These are phyloP conservation scores for Mercurialis annua DNA, from an alignment of 345 rosid genomes.

Conservation along the genomic window DNA sequence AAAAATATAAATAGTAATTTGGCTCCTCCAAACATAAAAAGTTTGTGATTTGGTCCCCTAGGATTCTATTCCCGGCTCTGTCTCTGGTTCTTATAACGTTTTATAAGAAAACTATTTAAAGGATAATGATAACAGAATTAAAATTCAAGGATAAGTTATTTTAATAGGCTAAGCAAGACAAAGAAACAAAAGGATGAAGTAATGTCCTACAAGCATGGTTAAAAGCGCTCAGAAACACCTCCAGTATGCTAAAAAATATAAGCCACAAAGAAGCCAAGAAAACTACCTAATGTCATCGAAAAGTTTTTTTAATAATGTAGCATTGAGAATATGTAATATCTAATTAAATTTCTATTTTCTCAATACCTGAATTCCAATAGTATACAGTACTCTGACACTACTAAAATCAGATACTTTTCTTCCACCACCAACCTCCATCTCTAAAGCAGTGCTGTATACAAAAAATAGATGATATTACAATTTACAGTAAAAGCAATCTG, in stretches of 20 bases:
- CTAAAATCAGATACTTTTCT: conserved; percentile 85
- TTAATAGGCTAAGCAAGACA: background rate
- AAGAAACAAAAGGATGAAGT: background rate
- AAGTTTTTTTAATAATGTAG: background rate
- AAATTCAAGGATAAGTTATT: background rate
- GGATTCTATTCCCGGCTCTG: too few relatives aligned
- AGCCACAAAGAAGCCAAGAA: background rate
- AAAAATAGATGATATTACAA: conserved; percentile 16
- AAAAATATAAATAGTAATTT: too few relatives aligned
- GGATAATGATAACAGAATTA: background rate
- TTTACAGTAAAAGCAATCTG: background rate
- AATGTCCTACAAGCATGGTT: background rate
- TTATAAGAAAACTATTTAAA: background rate
- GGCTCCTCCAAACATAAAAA: too few relatives aligned
- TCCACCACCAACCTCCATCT: conserved; percentile 92
- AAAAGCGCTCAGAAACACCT: background rate
- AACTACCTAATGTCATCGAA: background rate
- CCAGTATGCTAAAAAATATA: background rate
- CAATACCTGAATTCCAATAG: conserved; percentile 86
- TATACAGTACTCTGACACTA: conserved; percentile 69
- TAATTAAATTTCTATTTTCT: background rate
- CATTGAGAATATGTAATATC: background rate
- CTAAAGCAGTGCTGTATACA: conserved; percentile 64
- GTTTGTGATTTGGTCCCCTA: too few relatives aligned
- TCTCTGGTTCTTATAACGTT: background rate